Percentiles rank a stretch among this genome's conserved stretches.
These are phyloP conservation scores for Paramecium octaurelia DNA, from an alignment of 73 alveolate genomes.

Conservation along the genomic window DNA sequence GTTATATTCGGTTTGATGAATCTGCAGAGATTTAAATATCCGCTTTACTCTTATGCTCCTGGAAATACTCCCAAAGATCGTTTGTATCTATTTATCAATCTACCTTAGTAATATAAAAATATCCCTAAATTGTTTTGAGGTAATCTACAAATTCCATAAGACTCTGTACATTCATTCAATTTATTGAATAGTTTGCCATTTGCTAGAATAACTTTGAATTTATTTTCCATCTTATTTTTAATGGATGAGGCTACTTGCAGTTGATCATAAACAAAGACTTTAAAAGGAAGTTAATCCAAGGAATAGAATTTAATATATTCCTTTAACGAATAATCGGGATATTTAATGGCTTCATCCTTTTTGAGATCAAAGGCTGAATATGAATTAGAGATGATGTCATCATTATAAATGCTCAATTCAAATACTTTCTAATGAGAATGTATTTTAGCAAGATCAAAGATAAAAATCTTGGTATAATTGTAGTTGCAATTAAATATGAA, in stretches of 20 bases:
- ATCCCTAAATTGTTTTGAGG: neutral
- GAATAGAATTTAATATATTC: neutral
- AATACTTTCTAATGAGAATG: neutral
- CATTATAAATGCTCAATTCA: neutral
- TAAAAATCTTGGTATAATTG: neutral
- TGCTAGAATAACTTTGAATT: neutral
- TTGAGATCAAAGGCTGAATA: neutral
- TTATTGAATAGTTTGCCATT: neutral
- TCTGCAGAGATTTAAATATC: neutral
- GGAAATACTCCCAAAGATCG: neutral
- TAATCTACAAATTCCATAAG: neutral
- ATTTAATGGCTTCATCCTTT: neutral
- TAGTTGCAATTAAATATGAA: neutral
- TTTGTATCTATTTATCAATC: constrained; percentile 14
- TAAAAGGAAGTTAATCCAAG: neutral
- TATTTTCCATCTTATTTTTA: neutral
- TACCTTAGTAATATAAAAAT: neutral
- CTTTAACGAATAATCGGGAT: constrained; percentile 27
- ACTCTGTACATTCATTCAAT: constrained; percentile 1
- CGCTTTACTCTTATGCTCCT: neutral
- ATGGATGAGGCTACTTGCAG: neutral
- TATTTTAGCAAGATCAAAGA: neutral
- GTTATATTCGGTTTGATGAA: constrained; percentile 9
- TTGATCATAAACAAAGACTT: neutral
- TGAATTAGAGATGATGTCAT: neutral